Conservation (phyloP, 2,329 filamentous ascomycete species). For the Pseudocercospora ulei region DNA sequence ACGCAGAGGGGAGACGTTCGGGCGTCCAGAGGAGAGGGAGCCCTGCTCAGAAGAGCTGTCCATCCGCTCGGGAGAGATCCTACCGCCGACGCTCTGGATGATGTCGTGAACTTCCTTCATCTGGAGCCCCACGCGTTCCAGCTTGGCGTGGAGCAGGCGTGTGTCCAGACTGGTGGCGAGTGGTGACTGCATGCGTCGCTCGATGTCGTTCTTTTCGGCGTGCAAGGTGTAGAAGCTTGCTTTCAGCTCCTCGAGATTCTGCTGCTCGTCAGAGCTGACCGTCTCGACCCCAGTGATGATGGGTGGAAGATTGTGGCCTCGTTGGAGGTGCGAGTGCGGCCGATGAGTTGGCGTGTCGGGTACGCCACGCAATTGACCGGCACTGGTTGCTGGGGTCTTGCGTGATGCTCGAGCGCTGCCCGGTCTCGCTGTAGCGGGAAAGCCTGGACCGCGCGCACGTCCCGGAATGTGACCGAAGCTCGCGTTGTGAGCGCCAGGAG, state of each 20-base stretch:
- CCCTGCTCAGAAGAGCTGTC: constrained; percentile 11
- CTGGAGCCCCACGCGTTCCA: constrained; percentile 8
- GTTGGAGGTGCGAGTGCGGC: not conserved
- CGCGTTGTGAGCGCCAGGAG: constrained; percentile 1
- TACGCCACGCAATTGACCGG: not conserved
- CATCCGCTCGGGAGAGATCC: constrained; percentile 9
- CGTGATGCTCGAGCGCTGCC: not conserved
- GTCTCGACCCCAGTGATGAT: not conserved
- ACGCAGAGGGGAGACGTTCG: constrained; percentile 12
- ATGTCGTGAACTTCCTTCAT: constrained; percentile 11
- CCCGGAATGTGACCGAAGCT: not conserved
- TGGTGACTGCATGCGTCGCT: constrained; percentile 2
- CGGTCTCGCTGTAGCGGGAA: not conserved
- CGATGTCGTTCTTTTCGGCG: constrained; percentile 13
- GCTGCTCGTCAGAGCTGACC: not conserved
- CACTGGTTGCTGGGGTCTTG: not conserved
- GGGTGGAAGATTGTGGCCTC: not conserved
- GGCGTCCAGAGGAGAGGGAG: constrained; percentile 9
- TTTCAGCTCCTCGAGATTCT: constrained; percentile 8
- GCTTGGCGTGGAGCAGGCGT: constrained; percentile 10
- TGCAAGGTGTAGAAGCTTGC: constrained; percentile 13
- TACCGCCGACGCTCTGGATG: constrained; percentile 5
- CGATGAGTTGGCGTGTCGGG: constrained; percentile 5
- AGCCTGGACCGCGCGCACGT: not conserved
- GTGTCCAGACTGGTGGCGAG: constrained; percentile 1